phyloP scores from a whole-genome alignment of 73 alveolate species.

The Symbiodinium natans region DNA sequence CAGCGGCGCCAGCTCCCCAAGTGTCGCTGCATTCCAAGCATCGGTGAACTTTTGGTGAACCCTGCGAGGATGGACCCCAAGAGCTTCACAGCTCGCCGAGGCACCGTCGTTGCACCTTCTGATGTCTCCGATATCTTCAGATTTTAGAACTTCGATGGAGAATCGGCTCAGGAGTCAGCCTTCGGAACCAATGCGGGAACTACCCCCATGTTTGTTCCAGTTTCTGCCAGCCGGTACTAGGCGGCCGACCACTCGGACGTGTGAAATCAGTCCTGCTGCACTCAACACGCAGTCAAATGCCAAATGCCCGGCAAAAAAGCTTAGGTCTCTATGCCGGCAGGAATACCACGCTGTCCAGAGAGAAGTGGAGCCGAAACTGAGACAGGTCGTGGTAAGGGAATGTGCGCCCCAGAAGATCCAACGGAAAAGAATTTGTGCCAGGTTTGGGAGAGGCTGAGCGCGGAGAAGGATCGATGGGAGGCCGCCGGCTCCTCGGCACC shows the following conservation, averaged over 20 bases:
- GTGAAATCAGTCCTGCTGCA: no score
- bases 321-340: slow-evolving; percentile 56
- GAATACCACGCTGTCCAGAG: slow-evolving; percentile 65
- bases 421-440: no score
- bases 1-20: background rate
- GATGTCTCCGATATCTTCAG: background rate
- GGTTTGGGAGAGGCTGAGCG: slow-evolving; percentile 38
- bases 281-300: no score
- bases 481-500: slow-evolving; percentile 21
- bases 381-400: slow-evolving; percentile 20
- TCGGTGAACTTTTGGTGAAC: no score
- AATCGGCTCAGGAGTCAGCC: slow-evolving; percentile 5
- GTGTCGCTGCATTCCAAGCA: background rate
- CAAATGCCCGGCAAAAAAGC: background rate
- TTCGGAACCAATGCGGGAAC: background rate
- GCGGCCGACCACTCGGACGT: background rate
- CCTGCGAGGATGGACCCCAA: background rate
- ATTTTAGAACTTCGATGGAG: no score
- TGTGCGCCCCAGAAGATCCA: no score
- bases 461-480: slow-evolving; percentile 51
- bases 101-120: background rate
- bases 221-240: background rate
- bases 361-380: slow-evolving; percentile 39
- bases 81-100: background rate
- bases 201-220: background rate